Percentiles rank a stretch among this genome's conserved stretches.
These are phyloP conservation scores for Coemansia sp. DNA, from an alignment of 192 early-diverging fungal species.

Conservation along the genomic window DNA sequence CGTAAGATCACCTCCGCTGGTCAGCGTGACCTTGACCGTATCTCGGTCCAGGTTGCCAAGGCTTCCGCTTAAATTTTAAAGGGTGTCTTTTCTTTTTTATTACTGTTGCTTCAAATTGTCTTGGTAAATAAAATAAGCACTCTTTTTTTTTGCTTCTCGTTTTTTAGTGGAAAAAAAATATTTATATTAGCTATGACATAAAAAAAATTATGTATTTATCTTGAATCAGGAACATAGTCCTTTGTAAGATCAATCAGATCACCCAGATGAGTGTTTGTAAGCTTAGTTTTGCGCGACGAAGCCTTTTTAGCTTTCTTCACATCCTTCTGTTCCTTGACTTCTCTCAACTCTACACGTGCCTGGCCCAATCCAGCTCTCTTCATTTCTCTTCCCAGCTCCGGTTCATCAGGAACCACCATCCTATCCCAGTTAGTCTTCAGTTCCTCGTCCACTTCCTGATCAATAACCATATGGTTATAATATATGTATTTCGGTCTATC, in stretches of 20 bases:
- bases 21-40: conserved; percentile 98
- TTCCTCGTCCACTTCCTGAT: conserved; percentile 48
- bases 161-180: too few relatives aligned
- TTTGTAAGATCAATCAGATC: conserved; percentile 69
- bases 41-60: conserved; percentile 71
- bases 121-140: conserved; percentile 4
- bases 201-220: conserved; percentile 1
- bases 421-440: conserved; percentile 74
- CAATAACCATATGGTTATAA: conserved; percentile 57
- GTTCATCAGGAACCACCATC: conserved; percentile 68
- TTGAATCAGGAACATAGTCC: conserved; percentile 57
- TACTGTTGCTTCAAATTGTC: background rate
- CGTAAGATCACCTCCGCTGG: conserved; percentile 94
- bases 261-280: conserved; percentile 77
- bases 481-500: conserved; percentile 64
- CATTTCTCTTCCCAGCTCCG: conserved; percentile 69
- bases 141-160: background rate
- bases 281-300: conserved; percentile 67
- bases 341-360: conserved; percentile 69
- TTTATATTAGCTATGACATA: too few relatives aligned
- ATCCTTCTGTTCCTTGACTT: conserved; percentile 42
- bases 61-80: conserved; percentile 21
- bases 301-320: conserved; percentile 62
- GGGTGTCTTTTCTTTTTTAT: background rate
- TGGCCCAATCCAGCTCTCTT: conserved; percentile 66